Percentiles rank a stretch among this genome's conserved stretches.
Conservation (phyloP, 768 basidiomycete genomes). For the Suillus hirtellus region DNA sequence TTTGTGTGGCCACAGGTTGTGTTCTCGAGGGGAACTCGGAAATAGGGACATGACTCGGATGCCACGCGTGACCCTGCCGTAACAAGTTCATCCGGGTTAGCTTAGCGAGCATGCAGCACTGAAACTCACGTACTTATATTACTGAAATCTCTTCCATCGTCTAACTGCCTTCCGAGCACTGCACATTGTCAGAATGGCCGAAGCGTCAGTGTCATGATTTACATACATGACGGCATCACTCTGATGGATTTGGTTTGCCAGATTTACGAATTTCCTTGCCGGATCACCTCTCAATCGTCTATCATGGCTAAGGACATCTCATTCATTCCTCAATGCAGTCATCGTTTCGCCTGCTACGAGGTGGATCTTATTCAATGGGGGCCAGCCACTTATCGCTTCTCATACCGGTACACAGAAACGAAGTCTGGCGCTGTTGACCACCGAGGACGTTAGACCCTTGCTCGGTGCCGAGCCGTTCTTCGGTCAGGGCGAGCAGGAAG, state of each 20-base stretch:
- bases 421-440: conserved; percentile 55
- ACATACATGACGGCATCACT: background rate
- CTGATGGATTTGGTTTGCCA: conserved; percentile 15
- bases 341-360: conserved; percentile 56
- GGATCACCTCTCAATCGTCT: conserved; percentile 80
- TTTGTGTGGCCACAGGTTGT: too few species aligned
- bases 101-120: background rate
- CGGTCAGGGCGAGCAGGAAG: conserved; percentile 59
- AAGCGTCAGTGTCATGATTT: conserved; percentile 28
- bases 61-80: background rate
- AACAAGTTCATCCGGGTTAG: too few species aligned
- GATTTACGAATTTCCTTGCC: conserved; percentile 51
- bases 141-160: background rate
- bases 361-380: conserved; percentile 79
- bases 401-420: conserved; percentile 32
- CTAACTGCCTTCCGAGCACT: background rate
- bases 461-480: conserved; percentile 72
- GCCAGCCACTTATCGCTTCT: conserved; percentile 62
- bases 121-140: background rate
- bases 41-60: background rate
- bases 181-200: conserved; percentile 26
- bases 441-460: conserved; percentile 59
- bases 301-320: conserved; percentile 77
- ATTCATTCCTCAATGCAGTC: conserved; percentile 74
- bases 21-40: background rate